Evolutionary conservation across 2,329 filamentous ascomycete species (phyloP), one percentile per base, ranked within the genome.

Genomic region (Colletotrichum australisinense): DNA sequence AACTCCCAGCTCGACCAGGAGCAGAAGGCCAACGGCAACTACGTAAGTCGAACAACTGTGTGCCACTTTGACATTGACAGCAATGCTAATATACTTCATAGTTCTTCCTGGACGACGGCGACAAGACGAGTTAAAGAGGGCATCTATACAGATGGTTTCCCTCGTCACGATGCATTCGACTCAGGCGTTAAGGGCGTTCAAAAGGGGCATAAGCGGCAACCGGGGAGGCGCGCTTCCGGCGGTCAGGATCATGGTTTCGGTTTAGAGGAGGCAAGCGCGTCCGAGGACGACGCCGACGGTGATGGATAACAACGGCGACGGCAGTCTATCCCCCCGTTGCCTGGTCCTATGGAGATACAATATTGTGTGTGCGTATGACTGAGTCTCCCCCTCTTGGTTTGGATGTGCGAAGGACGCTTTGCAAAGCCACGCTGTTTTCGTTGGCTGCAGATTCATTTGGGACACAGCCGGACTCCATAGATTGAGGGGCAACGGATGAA

Each of bases 1-100:
- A 93, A 95, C 84, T 97, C 94, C 81, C 97, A 99, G 88, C 90
- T 98, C 78, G 97, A 99, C 84, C 95, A 98, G 84, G 97, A 98
- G 83, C 97, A 99, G 89, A 99, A 99, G 89, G 79, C 95, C 80
- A 86, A 85, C 76, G 97, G 97, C 79, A 98, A 98, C 87, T 99
- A 93, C 87, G 93, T 94, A 88, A 88, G 92, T 90, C 6, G 38
- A 3, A 56, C 6, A n/a, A 32, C 24, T 2, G 5, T 57, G 16
- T 57, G 16, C n/a, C 28, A 28, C 19, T 28, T 63, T 22, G 73
- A 72, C 76, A 69, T 68, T n/a, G 49, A 12, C 49, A 22, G 26
- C 5, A 19, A 73, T 63, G n/a, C 76, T 81, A 73, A 78, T 77
- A 72, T n/a, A 64, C 4, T 52, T 19, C 28, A 55, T 72, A 94